These are phyloP conservation scores for Galerina marginata DNA, from an alignment of 768 basidiomycete genomes.

Conservation along the genomic window DNA sequence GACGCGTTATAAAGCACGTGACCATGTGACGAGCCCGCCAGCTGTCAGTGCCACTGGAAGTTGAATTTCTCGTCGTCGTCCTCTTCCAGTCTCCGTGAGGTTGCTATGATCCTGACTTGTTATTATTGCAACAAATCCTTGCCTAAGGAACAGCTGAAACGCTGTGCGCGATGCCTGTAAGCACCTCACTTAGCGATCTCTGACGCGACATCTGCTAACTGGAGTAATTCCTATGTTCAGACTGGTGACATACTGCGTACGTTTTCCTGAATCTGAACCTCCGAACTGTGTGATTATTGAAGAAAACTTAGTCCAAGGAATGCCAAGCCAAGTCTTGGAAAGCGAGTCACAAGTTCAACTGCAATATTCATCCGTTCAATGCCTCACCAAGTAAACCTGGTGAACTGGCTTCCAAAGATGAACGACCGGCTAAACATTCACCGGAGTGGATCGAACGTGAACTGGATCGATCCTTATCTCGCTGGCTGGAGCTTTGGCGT, in stretches of 20 bases:
- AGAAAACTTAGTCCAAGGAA: not conserved
- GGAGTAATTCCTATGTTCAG: not conserved
- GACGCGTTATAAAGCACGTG: not conserved
- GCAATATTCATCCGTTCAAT: constrained; percentile 1
- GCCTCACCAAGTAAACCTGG: not conserved
- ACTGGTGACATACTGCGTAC: constrained; percentile 6
- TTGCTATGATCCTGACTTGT: constrained; percentile 1
- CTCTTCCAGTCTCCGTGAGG: not conserved
- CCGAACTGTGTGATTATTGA: not conserved
- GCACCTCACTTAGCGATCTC: not conserved
- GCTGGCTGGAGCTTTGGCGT: constrained; percentile 7
- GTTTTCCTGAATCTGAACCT: not conserved
- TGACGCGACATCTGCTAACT: not conserved
- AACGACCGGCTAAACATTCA: not conserved
- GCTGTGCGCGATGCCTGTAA: constrained; percentile 8
- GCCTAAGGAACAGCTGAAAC: not conserved
- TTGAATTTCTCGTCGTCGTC: not conserved
- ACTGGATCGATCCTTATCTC: not conserved
- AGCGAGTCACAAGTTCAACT: constrained; percentile 1
- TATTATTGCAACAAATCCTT: constrained; percentile 4
- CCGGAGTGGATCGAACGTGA: not conserved
- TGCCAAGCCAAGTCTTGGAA: constrained; percentile 10
- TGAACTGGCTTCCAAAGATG: not conserved
- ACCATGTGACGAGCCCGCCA: not conserved
- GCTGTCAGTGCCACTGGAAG: not conserved